Percentiles rank a stretch among this genome's conserved stretches.
phyloP scores from a whole-genome alignment of 139 green algal genomes.

The Micromonas commoda region DNA sequence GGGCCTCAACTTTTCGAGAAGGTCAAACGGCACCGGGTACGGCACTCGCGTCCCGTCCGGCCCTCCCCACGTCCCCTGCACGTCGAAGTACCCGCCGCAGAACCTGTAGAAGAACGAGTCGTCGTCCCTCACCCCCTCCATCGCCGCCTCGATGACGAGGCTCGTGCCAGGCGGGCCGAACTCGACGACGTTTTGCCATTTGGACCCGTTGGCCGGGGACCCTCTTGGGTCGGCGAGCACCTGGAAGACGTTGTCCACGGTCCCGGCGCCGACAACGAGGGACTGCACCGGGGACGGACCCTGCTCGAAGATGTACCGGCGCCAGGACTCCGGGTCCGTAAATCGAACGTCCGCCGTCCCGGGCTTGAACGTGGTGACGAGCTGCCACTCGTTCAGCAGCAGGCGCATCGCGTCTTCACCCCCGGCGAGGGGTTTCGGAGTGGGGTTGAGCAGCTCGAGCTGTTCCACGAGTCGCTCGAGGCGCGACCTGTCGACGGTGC shows the following conservation, averaged over 20 bases:
- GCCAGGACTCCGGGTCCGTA: slow-evolving; percentile 4
- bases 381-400: slow-evolving; percentile 12
- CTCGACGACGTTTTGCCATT: slow-evolving; percentile 28
- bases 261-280: slow-evolving; percentile 25
- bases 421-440: neutral
- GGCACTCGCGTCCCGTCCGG: neutral
- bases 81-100: slow-evolving; percentile 14
- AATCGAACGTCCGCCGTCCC: slow-evolving; percentile 15
- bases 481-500: neutral
- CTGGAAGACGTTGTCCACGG: slow-evolving; percentile 30
- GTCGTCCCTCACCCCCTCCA: slow-evolving; percentile 21
- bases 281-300: slow-evolving; percentile 30
- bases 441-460: neutral
- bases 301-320: slow-evolving; percentile 25
- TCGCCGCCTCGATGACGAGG: slow-evolving; percentile 18
- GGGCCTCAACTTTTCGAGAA: slow-evolving; percentile 22
- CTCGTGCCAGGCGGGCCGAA: slow-evolving; percentile 2
- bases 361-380: slow-evolving; percentile 24
- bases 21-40: slow-evolving; percentile 34
- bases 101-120: slow-evolving; percentile 27
- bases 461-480: neutral
- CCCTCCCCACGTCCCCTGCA: neutral
- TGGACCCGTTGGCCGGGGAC: slow-evolving; percentile 12
- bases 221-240: slow-evolving; percentile 5
- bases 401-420: no score